A percentile compares a stretch with the other conserved stretches of the same genome.
phyloP scores from a whole-genome alignment of 129 eudicot genomes.

The Chrysanthemum makinoi region DNA sequence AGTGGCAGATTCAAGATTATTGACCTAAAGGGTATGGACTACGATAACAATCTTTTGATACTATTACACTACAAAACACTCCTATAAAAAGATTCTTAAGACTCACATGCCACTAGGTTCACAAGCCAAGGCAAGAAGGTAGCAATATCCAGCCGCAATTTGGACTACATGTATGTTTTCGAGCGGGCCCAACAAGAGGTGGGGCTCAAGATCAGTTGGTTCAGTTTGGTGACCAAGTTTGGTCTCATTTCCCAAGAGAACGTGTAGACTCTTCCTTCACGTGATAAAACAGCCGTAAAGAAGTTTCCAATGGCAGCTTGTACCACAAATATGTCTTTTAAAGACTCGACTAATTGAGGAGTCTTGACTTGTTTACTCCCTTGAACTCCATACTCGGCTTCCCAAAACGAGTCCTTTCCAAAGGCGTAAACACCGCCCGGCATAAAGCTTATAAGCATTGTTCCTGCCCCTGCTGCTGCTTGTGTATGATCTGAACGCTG shows the following conservation, averaged over 20 bases:
- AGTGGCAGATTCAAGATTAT: not conserved
- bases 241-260: conserved; percentile 88
- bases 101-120: conserved; percentile 92
- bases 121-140: conserved; percentile 89
- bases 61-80: not conserved
- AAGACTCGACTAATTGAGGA: conserved; percentile 82
- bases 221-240: conserved; percentile 97
- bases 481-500: conserved; percentile 80
- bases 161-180: conserved; percentile 91
- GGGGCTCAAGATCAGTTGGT: conserved; percentile 72
- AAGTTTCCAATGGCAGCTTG: conserved; percentile 96
- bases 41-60: not conserved
- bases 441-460: conserved; percentile 85
- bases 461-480: conserved; percentile 96
- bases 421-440: conserved; percentile 82
- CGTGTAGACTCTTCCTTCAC: conserved; percentile 90
- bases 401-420: conserved; percentile 93
- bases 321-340: conserved; percentile 85
- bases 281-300: conserved; percentile 88
- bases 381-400: conserved; percentile 76
- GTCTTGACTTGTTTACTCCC: conserved; percentile 64
- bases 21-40: not conserved
- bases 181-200: conserved; percentile 72
- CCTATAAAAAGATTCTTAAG: conserved; percentile 1
- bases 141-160: conserved; percentile 97